Evolutionary conservation across 2,329 filamentous ascomycete species (phyloP), one percentile per base, ranked within the genome.

Genomic region (Apiospora arundinis): DNA sequence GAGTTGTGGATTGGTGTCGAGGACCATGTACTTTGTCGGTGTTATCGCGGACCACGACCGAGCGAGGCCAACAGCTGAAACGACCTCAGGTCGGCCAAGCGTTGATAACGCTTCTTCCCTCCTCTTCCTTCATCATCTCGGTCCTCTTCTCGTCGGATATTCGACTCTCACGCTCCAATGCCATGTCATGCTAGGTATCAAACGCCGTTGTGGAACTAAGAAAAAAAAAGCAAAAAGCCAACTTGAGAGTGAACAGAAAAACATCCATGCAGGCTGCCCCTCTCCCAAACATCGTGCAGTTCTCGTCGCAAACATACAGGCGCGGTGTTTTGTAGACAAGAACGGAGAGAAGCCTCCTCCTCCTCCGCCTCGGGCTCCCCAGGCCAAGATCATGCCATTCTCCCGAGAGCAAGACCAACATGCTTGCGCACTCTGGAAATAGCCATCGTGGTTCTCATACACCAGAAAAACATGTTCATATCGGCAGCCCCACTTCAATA

Each of bases 111-210:
- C 14, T 40, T 63, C 56, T 40, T 63, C 9, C 56, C 9, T 40
- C 21, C 32, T 40, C 28, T 63, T 3, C 56, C 9, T 40, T 9
- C 32, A n/a, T 32, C 49, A 18, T 23, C 14, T 14, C 32, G 16
- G 6, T 40, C 56, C 56, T n/a, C 28, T 12, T n/a, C 32, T n/a
- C 16, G 21, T 63, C 56, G 45, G 5, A 18, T 63, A 28, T 63
- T 5, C 18, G 8, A n/a, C 32, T n/a, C 9, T 23, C 56, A 63
- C 52, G 52, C 56, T 40, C 56, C 56, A 63, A 63, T 63, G 56
- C 32, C 56, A 63, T 32, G 56, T 63, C 56, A 63, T 63, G 56
- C 56, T 63, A 63, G 56, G 56, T 63, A 63, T 63, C 56, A 63
- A 63, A 63, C 56, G 56, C 56, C 56, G 32, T 63, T n/a, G 21